Evolutionary conservation across 2,329 filamentous ascomycete genomes (phyloP), one percentile per base, ranked within the genome.

Genomic region (Akanthomyces muscarius): DNA sequence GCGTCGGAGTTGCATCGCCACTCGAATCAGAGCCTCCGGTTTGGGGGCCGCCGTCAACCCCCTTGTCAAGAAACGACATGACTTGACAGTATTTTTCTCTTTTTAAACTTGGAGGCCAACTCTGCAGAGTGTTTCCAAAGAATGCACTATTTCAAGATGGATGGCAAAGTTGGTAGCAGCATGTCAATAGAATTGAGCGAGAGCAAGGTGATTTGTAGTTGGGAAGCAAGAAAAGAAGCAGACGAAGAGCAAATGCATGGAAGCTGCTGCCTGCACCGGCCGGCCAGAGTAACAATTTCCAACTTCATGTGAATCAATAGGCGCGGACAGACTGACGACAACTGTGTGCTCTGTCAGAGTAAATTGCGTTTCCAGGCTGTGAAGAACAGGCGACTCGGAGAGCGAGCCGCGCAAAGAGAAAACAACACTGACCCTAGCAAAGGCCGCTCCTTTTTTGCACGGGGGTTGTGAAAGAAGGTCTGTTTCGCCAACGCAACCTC

Each of bases 401-500:
- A 45, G 30, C 6, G 21, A 21, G 47, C 23, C 25, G 23, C 38
- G n/a, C 10, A 55, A 55, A 30, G 36, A 54, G 36, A 25, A 28
- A 54, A 45, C 53, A 44, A 21, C 4, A 14, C 23, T 33, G 48
- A 5, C 38, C 38, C 38, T 16, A 44, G 38, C 53, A 23, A 23
- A 18, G 5, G 30, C 21, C 30, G 18, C 21, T 21, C 11, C 36
- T 8, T 28, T 28, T 57, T 57, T 23, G 41, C 42, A 58, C 28
- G 44, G 56, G 56, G 33, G 33, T 14, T 42, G 56, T 59, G 56
- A 59, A 59, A 59, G 56, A 59, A 50, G 23, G 18, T 7, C 10
- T 53, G n/a, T 18, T 38, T 53, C 33, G 33, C n/a, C 51, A 41
- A 23, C 33, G n/a, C 11, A 16, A 16, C 25, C 54, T 57, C n/a